A percentile compares a stretch with the other conserved stretches of the same genome.
These are phyloP conservation scores for Isoetes taiwanensis DNA, from an alignment of 75 land plant species.

Conservation along the genomic window DNA sequence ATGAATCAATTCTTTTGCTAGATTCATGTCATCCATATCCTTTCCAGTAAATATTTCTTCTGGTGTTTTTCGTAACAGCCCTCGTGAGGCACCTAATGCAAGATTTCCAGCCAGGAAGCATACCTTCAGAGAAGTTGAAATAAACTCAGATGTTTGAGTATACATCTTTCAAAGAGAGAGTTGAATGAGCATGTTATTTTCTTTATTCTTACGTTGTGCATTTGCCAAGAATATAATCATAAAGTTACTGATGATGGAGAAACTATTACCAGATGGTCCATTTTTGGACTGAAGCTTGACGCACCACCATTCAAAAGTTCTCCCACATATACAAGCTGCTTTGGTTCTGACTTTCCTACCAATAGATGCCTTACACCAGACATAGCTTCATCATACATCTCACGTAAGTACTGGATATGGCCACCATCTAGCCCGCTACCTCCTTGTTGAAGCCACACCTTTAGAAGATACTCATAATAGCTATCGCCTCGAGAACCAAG, in stretches of 20 bases:
- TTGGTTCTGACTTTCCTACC: conserved; percentile 65
- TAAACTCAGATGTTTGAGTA: neutral
- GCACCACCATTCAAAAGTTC: conserved; percentile 60
- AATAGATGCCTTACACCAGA: conserved; percentile 69
- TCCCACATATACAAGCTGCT: conserved; percentile 79
- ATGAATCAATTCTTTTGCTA: conserved; percentile 80
- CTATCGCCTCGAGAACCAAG: conserved; percentile 98
- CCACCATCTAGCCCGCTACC: conserved; percentile 13
- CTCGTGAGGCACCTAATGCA: conserved; percentile 92
- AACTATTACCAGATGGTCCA: conserved; percentile 89
- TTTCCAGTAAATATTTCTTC: conserved; percentile 37
- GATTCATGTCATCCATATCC: conserved; percentile 74
- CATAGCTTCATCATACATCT: conserved; percentile 95
- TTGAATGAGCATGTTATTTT: neutral
- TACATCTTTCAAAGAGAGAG: neutral
- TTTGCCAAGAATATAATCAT: neutral
- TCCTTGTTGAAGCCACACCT: conserved; percentile 82
- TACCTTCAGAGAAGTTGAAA: conserved; percentile 32
- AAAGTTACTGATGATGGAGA: neutral
- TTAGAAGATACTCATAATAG: conserved; percentile 90
- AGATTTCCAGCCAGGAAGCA: conserved; percentile 90
- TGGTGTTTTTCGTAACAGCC: conserved; percentile 48
- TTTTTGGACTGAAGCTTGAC: conserved; percentile 66
- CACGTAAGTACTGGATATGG: conserved; percentile 45
- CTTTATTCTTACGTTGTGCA: neutral